Base-by-base conservation (phyloP, 78 protist genomes). In the Pelomyxa schiedti region DNA sequence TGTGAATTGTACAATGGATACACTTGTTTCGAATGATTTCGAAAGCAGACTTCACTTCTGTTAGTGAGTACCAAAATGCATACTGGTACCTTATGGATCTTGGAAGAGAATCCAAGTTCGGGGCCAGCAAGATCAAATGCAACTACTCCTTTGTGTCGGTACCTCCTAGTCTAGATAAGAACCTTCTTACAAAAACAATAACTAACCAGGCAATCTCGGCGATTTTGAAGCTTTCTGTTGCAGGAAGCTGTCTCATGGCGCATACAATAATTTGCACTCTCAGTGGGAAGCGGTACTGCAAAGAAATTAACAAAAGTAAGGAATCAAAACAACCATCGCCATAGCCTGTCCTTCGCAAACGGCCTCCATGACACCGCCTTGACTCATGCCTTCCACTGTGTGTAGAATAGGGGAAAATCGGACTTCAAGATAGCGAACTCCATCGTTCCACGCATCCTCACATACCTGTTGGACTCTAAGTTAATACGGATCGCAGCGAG, bases 111-210 rank as follows among this genome's bases (percentile, higher is more conserved):
- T 53, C 91, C 90, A 26, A 69, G 22, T 42, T 88, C 93, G 28
- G 91, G 84, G 28, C 95, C 95, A 29, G 93, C 93, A 35, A 88
- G 40, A 65, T 91, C 95, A 65, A 89, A 88, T 3, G 73, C 92
- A 36, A 69, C 78, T 0, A 86, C 89, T 24, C 88, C 88, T 7
- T 66, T 40, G 66, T 74, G 32, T n/a, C 79, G 42, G 41, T 86
- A 88, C 36, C 91, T 52, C 82, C n/a, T n/a, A n/a, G n/a, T n/a
- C n/a, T n/a, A n/a, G n/a, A n/a, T n/a, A n/a, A n/a, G n/a, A n/a
- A n/a, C n/a, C n/a, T n/a, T n/a, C n/a, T n/a, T n/a, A n/a, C n/a
- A n/a, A n/a, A n/a, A n/a, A n/a, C n/a, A n/a, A n/a, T n/a, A n/a
- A n/a, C n/a, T n/a, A n/a, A n/a, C n/a, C 87, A 81, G 28, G 87